phyloP scores from a whole-genome alignment of 2,329 filamentous ascomycete genomes.

The Ophiostoma populinum region DNA sequence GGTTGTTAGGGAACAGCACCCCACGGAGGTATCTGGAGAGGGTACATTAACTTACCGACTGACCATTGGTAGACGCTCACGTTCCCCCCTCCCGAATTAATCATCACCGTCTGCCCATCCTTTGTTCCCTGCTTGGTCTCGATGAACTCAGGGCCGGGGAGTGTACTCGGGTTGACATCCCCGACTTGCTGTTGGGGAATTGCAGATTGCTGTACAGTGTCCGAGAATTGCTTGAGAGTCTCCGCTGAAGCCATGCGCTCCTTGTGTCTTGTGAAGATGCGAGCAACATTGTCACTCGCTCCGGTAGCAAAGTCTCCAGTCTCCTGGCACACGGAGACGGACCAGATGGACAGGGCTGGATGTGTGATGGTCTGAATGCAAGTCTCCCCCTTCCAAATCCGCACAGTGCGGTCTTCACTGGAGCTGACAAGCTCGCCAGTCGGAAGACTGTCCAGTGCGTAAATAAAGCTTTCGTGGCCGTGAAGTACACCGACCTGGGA shows the following conservation, averaged over 20 bases:
- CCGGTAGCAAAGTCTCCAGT: constrained; percentile 90
- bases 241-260: constrained; percentile 54
- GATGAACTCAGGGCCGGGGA: constrained; percentile 79
- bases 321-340: constrained; percentile 63
- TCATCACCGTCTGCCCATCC: constrained; percentile 90
- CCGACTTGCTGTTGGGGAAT: constrained; percentile 76
- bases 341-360: constrained; percentile 92
- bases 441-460: constrained; percentile 60
- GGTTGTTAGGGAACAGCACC: background rate
- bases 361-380: constrained; percentile 95
- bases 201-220: constrained; percentile 63
- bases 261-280: constrained; percentile 61
- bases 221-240: constrained; percentile 58
- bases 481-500: constrained; percentile 58
- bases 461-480: constrained; percentile 91
- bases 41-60: constrained; percentile 16
- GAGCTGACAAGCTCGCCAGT: constrained; percentile 80
- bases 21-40: too few relatives aligned
- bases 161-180: constrained; percentile 70
- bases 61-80: constrained; percentile 87
- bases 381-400: constrained; percentile 67
- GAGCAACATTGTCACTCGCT: constrained; percentile 71
- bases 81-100: constrained; percentile 62
- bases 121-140: constrained; percentile 73
- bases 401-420: constrained; percentile 84